A percentile compares a stretch with the other conserved stretches of the same genome.
Conservation (phyloP, 495 filamentous ascomycete genomes). For the Trichoderma gamsii region DNA sequence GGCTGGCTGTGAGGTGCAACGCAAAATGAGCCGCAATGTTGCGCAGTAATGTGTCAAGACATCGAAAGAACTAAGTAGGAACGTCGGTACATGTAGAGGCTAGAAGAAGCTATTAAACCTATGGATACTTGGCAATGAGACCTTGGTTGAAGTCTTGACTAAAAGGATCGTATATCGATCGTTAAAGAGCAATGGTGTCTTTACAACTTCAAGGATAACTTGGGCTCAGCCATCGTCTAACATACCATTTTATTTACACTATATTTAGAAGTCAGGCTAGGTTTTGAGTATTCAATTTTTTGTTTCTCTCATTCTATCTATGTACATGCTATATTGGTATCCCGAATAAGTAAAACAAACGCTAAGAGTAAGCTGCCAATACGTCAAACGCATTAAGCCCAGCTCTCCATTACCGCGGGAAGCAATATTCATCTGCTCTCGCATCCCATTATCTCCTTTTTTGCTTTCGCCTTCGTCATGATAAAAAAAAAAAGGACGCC, state of each 20-base stretch:
- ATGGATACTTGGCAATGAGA: no score
- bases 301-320: neutral
- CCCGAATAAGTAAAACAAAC: neutral
- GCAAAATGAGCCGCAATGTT: no score
- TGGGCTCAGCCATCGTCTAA: no score
- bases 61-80: no score
- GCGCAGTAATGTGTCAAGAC: no score
- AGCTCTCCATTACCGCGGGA: neutral
- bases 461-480: neutral
- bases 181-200: no score
- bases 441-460: neutral
- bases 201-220: no score
- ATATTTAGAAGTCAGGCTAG: neutral
- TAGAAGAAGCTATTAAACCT: no score
- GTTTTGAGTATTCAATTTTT: neutral
- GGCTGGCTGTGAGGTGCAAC: no score
- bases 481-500: neutral
- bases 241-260: neutral
- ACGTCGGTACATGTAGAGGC: no score
- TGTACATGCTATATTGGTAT: constrained; percentile 8
- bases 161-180: no score
- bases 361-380: neutral
- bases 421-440: neutral
- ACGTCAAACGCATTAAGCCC: neutral
- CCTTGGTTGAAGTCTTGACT: no score